Percentiles rank a stretch among this genome's conserved stretches.
phyloP scores from a whole-genome alignment of 2,329 filamentous ascomycete species.

The Colletotrichum shisoi region DNA sequence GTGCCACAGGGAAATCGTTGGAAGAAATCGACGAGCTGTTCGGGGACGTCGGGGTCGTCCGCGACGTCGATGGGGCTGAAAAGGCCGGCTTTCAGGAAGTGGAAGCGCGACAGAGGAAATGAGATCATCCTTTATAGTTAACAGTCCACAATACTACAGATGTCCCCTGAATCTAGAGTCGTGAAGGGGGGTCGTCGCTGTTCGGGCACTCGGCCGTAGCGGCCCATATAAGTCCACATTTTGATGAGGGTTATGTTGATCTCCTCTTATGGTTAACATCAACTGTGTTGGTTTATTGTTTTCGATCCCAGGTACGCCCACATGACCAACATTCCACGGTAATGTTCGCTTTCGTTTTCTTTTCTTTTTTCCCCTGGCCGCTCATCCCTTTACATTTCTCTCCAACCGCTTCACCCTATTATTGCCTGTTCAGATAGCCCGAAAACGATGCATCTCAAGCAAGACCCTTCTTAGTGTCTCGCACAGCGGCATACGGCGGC shows the following conservation, averaged over 20 bases:
- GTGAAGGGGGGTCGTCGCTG: too few relatives aligned
- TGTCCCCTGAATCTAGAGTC: neutral
- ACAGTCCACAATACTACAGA: too few relatives aligned
- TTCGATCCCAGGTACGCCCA: too few relatives aligned
- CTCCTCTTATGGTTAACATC: too few relatives aligned
- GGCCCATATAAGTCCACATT: too few relatives aligned
- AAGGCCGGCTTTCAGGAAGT: slow-evolving; percentile 40
- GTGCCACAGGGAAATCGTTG: slow-evolving; percentile 49
- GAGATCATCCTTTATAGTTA: too few relatives aligned
- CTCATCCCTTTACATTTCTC: neutral
- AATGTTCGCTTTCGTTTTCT: too few relatives aligned
- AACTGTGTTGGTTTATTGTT: too few relatives aligned
- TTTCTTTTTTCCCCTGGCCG: neutral
- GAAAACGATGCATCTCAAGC: neutral
- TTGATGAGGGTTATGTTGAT: too few relatives aligned
- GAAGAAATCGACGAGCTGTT: slow-evolving; percentile 54
- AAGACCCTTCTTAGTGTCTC: neutral
- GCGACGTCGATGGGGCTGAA: slow-evolving; percentile 39
- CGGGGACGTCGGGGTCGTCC: slow-evolving; percentile 48
- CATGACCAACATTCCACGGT: too few relatives aligned
- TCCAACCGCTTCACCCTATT: neutral
- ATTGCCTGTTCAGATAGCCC: neutral
- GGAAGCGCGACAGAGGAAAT: slow-evolving; percentile 17
- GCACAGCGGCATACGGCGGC: neutral
- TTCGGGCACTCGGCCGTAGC: too few relatives aligned